A percentile compares a stretch with the other conserved stretches of the same genome.
Evolutionary conservation across 1,284 basidiomycete species (phyloP).

Genomic region (Leucoagaricus sp.): DNA sequence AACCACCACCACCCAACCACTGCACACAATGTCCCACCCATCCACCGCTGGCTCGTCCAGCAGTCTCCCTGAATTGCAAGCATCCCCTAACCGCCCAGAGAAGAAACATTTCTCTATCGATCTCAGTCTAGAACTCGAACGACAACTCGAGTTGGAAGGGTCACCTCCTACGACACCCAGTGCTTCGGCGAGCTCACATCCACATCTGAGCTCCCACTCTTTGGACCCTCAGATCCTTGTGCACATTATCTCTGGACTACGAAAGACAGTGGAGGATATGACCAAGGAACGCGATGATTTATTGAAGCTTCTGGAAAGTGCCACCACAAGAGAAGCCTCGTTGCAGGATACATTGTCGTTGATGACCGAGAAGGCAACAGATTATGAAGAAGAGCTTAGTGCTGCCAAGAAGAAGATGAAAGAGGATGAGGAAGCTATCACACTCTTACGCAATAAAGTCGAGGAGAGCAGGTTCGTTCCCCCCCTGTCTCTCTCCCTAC

Average conservation of each 20-base stretch:
- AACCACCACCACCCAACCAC: conserved; percentile 7
- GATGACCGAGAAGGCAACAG: conserved; percentile 64
- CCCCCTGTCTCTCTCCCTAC: not conserved
- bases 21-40: not conserved
- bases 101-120: conserved; percentile 69
- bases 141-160: conserved; percentile 63
- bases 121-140: conserved; percentile 74
- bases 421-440: conserved; percentile 82
- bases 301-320: conserved; percentile 47
- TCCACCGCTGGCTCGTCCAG: not conserved
- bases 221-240: conserved; percentile 74
- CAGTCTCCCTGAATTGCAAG: conserved; percentile 22
- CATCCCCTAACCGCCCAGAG: conserved; percentile 20
- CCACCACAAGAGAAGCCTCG: conserved; percentile 55
- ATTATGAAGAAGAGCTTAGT: conserved; percentile 61
- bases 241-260: conserved; percentile 71
- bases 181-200: conserved; percentile 23
- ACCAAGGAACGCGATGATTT: conserved; percentile 71
- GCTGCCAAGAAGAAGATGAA: conserved; percentile 60
- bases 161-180: conserved; percentile 50
- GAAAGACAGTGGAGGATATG: conserved; percentile 57
- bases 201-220: conserved; percentile 41
- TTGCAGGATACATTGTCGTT: conserved; percentile 60
- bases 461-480: conserved; percentile 79
- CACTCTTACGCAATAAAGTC: conserved; percentile 81